Conservation (phyloP, 305 asterid species). For the Solanum hybrid region DNA sequence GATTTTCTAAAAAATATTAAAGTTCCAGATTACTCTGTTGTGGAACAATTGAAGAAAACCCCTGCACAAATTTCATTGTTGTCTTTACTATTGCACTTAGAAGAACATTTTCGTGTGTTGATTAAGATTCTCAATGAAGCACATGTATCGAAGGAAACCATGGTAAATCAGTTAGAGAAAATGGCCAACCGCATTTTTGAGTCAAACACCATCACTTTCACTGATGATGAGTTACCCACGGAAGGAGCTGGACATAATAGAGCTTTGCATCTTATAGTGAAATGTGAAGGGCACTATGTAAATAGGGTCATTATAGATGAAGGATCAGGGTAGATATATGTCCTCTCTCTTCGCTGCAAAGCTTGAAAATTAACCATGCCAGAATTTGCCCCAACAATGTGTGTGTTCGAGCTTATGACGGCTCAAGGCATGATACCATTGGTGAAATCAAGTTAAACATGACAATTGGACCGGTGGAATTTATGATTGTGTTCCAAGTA, state of each 20-base stretch:
- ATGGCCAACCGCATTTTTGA: background rate
- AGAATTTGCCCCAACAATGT: too few relatives aligned
- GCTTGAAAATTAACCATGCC: too few relatives aligned
- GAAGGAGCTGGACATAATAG: background rate
- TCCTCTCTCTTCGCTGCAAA: background rate
- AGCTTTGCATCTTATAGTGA: too few relatives aligned
- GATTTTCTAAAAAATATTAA: too few relatives aligned
- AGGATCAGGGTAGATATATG: background rate
- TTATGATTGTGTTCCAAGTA: too few relatives aligned
- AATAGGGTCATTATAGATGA: background rate
- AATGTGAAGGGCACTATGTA: background rate
- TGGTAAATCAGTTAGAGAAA: background rate
- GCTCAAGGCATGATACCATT: too few relatives aligned
- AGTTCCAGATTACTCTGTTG: background rate
- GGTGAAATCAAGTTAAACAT: too few relatives aligned
- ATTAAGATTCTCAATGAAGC: background rate
- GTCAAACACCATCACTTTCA: background rate
- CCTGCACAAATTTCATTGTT: background rate
- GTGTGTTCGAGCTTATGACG: too few relatives aligned
- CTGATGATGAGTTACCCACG: background rate
- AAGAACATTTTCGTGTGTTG: background rate
- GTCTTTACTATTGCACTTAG: background rate
- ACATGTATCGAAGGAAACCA: background rate
- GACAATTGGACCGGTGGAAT: too few relatives aligned
- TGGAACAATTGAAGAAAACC: background rate